Evolutionary conservation across 192 early-diverging fungal genomes (phyloP).

Genomic region (Entrophospora sp.): DNA sequence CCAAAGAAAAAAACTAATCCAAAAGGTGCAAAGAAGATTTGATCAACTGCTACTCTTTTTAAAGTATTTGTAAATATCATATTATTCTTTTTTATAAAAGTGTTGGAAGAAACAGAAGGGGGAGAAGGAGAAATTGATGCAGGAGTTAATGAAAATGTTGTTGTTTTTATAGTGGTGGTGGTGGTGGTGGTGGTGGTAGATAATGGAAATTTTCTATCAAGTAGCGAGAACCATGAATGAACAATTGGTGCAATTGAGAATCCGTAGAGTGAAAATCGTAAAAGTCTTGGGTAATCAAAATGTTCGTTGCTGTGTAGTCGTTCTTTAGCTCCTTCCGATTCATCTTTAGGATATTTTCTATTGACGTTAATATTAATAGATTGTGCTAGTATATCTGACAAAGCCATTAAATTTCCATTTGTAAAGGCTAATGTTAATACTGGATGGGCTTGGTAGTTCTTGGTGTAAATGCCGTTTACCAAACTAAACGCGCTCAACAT

Average conservation of each 20-base stretch:
- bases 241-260: slow-evolving; percentile 59
- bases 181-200: neutral
- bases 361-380: neutral
- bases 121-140: slow-evolving; percentile 24
- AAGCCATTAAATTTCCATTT: slow-evolving; percentile 54
- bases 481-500: slow-evolving; percentile 15
- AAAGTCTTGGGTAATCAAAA: slow-evolving; percentile 39
- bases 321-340: neutral
- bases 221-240: slow-evolving; percentile 57
- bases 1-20: slow-evolving; percentile 58
- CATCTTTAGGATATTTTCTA: neutral
- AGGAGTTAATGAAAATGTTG: no score
- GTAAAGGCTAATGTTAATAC: slow-evolving; percentile 56
- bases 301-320: neutral
- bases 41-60: slow-evolving; percentile 44
- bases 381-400: slow-evolving; percentile 61
- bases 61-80: no score
- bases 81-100: neutral
- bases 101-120: neutral
- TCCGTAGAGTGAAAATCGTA: slow-evolving; percentile 60
- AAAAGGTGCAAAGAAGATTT: slow-evolving; percentile 56
- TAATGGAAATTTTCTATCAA: slow-evolving; percentile 58
- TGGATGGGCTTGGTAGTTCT: slow-evolving; percentile 43
- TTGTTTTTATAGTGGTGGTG: no score
- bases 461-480: slow-evolving; percentile 31